Base-by-base conservation (phyloP, 1,284 basidiomycete species). In the Meira miltonrushii region DNA sequence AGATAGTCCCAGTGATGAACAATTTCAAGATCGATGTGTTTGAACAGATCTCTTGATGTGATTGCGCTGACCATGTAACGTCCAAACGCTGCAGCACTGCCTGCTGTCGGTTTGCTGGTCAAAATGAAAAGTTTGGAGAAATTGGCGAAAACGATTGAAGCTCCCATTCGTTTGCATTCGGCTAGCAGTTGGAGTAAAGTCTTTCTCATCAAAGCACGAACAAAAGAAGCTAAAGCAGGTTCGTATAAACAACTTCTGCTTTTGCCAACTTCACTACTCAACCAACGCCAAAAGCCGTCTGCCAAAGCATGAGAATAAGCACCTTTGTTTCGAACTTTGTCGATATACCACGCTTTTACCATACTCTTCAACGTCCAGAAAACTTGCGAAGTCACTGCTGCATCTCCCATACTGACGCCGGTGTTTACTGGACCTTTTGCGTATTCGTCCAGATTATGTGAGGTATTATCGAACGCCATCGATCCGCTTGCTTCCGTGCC, bases 221-320 rank as follows among this genome's bases (percentile, higher is more conserved):
- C 82, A 81, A 98, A 99, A 0, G 89, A 86, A 77, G 97, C 92
- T 6, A 98, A 83, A 54, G 91, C 88, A 1, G 93, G 88, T 77
- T 99, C 95, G 75, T 92, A 95, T 82, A 98, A 86, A 61, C 87
- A 85, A 37, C 92, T 90, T 2, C 86, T 83, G 50, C 84, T 86
- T 8, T 33, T 33, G 28, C 28, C 28, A 33, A 33, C 28, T 17
- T 48, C 21, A 1, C 89, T 92, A 72, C 87, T 89, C 64, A 95
- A 85, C 95, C 95, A 99, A 37, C 95, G 84, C 92, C 93, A 97
- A 80, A 98, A 97, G 78, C 97, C 92, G 75, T 94, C 90, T 39
- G 84, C 79, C 1, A 78, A 61, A 33, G 83, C 69, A 55, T 82
- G 78, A 10, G 81, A 75, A 15, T 80, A 80, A 57, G 85, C 84